Base-by-base conservation (phyloP, 106 monocot species). In the Alisma plantagoaquatica region DNA sequence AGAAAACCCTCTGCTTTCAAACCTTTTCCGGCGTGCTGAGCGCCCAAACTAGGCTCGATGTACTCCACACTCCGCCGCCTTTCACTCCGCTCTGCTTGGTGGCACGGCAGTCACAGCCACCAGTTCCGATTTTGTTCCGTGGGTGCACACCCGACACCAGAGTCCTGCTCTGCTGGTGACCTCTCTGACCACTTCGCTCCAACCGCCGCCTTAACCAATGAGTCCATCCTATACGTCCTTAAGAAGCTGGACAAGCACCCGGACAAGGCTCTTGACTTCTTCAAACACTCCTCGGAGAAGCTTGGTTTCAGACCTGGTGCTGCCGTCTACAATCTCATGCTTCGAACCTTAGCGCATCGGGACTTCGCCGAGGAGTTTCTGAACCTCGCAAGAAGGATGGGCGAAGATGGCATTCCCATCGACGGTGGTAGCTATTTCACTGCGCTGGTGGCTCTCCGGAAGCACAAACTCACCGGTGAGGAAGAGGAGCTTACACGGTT, bases 211-310 rank as follows among this genome's bases (percentile, higher is more conserved):
- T 70, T 61, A 9, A 77, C 77, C 62, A 71, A 75, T 11, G 77
- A 80, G 19, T 75, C 84, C 44, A 31, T 96, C 35, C 56, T 85
- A 67, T 89, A 89, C 71, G 62, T 70, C 54, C 76, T 96, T 41
- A 81, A 72, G 62, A 80, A 70, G 61, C 81, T 89, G 31, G 62
- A 56, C 20, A 78, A 73, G 27, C 61, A 35, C 10, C 84, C 89
- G 21, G n/a, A 29, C 4, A 66, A 78, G 31, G 81, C 96, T 2
- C 68, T 89, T 7, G 33, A 61, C 48, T 73, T 89, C 73, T 85
- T 89, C 66, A 23, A 68, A 64, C 57, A 68, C 62, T 43, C 58
- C 65, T 53, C 54, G 19, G 3, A 60, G 27, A 29, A 31, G 14
- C 31, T 22, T 44, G 50, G 21, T 46, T 66, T 75, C 68, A 56